Conservation (phyloP, 2,329 filamentous ascomycete genomes). For the Myriosclerotinia duriaeana region DNA sequence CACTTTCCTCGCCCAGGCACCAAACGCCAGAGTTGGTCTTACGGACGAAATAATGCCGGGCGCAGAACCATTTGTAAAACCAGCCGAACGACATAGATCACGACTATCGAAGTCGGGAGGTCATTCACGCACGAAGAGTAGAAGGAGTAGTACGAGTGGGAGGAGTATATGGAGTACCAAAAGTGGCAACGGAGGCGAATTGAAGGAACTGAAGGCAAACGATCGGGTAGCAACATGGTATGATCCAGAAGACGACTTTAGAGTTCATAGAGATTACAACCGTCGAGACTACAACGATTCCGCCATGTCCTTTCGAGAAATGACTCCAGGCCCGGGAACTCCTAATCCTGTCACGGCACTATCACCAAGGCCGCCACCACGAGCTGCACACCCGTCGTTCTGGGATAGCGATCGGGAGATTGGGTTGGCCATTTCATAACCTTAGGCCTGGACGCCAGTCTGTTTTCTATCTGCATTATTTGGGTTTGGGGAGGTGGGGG, state of each 20-base stretch:
- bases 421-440: conserved; percentile 22
- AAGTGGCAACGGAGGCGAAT: conserved; percentile 26
- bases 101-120: conserved; percentile 51
- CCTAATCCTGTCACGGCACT: conserved; percentile 9
- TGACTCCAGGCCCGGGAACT: neutral
- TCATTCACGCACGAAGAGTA: conserved; percentile 37
- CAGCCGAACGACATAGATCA: conserved; percentile 53
- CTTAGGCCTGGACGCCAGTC: conserved; percentile 18
- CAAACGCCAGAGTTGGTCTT: conserved; percentile 61
- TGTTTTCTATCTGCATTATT: conserved; percentile 14
- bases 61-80: conserved; percentile 57
- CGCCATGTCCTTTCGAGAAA: conserved; percentile 14
- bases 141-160: conserved; percentile 37
- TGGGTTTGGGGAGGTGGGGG: conserved; percentile 1
- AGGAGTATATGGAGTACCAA: conserved; percentile 36
- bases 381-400: conserved; percentile 1
- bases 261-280: conserved; percentile 25
- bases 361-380: conserved; percentile 17
- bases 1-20: conserved; percentile 57
- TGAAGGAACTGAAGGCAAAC: conserved; percentile 27
- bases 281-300: conserved; percentile 30
- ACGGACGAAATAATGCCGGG: conserved; percentile 62
- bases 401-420: conserved; percentile 22
- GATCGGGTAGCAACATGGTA: conserved; percentile 34
- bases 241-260: conserved; percentile 32